These are phyloP conservation scores for Prunus yedoensis DNA, from an alignment of 331 rosid species.

Conservation along the genomic window DNA sequence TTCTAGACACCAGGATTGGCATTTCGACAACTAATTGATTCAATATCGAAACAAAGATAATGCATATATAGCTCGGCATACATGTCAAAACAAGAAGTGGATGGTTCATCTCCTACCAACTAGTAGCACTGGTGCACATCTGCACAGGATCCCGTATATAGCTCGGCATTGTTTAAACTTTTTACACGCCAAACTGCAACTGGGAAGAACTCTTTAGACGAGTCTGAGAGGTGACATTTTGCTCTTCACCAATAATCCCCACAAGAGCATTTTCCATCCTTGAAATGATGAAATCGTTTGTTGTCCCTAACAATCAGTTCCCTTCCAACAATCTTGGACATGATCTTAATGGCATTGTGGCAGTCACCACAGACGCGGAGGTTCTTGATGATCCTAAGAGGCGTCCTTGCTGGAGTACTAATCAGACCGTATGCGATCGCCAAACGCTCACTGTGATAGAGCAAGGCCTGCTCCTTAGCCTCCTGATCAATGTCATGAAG, in stretches of 20 bases:
- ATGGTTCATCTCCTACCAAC: constrained; percentile 28
- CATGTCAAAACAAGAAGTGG: constrained; percentile 27
- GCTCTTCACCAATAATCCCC: constrained; percentile 85
- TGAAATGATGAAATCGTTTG: constrained; percentile 90
- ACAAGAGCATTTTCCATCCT: constrained; percentile 90
- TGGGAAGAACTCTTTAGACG: constrained; percentile 17
- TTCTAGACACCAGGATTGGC: background rate
- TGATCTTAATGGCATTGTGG: constrained; percentile 91
- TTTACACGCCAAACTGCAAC: constrained; percentile 19
- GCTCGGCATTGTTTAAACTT: constrained; percentile 19
- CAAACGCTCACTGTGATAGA: constrained; percentile 80
- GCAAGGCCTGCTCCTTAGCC: constrained; percentile 93
- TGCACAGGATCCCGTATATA: constrained; percentile 4
- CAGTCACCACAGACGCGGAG: constrained; percentile 84
- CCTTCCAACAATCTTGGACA: constrained; percentile 86
- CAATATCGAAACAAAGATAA: constrained; percentile 30
- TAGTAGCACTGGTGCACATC: constrained; percentile 23
- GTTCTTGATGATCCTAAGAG: constrained; percentile 86
- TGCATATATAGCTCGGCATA: constrained; percentile 20
- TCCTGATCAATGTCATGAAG: constrained; percentile 96
- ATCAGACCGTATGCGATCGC: constrained; percentile 93
- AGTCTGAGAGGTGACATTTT: constrained; percentile 2
- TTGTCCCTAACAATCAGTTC: constrained; percentile 77
- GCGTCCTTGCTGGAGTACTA: constrained; percentile 82
- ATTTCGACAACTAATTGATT: constrained; percentile 12